phyloP scores from a whole-genome alignment of 2,329 filamentous ascomycete genomes.

The Fusarium sambucinum region DNA sequence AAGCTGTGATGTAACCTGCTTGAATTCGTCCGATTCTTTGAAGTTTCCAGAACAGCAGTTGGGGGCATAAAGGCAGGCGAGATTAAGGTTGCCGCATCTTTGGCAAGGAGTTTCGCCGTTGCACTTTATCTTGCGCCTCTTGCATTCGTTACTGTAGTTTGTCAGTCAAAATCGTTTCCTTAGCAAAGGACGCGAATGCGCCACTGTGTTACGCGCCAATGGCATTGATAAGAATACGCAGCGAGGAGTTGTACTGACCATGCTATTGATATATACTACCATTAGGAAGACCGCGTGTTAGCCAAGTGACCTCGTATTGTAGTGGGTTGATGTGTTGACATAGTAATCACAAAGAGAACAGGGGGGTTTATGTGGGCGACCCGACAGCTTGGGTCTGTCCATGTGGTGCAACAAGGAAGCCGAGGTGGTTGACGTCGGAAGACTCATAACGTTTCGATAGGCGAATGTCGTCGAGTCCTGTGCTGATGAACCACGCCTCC shows the following conservation, averaged over 20 bases:
- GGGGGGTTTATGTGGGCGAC: constrained; percentile 2
- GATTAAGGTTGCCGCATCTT: constrained; percentile 75
- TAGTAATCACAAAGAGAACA: constrained; percentile 2
- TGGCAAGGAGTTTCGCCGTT: constrained; percentile 77
- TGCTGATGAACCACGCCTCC: background rate
- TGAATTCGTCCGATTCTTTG: constrained; percentile 94
- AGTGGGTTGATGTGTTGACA: background rate
- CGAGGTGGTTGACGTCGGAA: constrained; percentile 2
- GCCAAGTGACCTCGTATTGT: constrained; percentile 13
- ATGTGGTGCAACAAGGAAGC: constrained; percentile 28
- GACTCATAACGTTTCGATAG: constrained; percentile 12
- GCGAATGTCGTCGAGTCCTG: constrained; percentile 17
- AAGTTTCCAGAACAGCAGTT: constrained; percentile 81
- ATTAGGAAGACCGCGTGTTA: constrained; percentile 31
- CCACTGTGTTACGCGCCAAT: background rate
- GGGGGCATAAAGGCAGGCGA: constrained; percentile 73
- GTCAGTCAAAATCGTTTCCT: constrained; percentile 1
- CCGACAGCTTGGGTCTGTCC: constrained; percentile 8
- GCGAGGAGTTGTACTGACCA: constrained; percentile 60
- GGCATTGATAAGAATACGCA: background rate
- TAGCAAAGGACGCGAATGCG: background rate
- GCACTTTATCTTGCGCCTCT: constrained; percentile 80
- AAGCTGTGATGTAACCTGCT: constrained; percentile 81
- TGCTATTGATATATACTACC: constrained; percentile 70
- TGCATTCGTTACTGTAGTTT: constrained; percentile 73